Evolutionary conservation across 1,284 basidiomycete genomes (phyloP), one percentile per base, ranked within the genome.

Genomic region (Ceratobasidium theobromae): DNA sequence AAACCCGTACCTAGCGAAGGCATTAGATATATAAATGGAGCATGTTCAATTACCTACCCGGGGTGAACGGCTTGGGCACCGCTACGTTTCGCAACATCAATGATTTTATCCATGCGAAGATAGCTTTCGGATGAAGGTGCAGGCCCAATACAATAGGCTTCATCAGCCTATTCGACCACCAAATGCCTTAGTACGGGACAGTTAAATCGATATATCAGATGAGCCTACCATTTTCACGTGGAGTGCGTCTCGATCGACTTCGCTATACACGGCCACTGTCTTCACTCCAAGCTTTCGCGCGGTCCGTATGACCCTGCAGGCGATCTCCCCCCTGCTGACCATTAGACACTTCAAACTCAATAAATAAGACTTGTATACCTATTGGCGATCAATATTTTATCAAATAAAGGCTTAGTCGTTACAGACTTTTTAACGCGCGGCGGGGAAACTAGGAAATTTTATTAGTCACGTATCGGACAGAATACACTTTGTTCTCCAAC

Each of bases 81-180:
- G 69, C 87, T 92, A 46, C 78, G 79, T 68, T 81, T 83, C 70
- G 92, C 94, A 1, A 93, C 84, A 16, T 89, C 86, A 21, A 98
- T 84, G 65, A 97, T 93, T 79, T 88, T 94, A 76, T 97, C 91
- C 77, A 91, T 89, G 28, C 88, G 80, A 66, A 98, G 91, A 79
- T 98, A 97, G 72, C 92, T 95, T 74, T 96, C 88, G 0, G 88
- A 77, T 0, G 92, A 94, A 0, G 88, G 87, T 1, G 95, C 91
- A 16, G 93, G 92, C 0, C 95, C 95, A 55, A 98, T 94, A 71
- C 89, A 91, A 74, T 93, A 95, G 3, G 95, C 94, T 74, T 98
- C 95, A 74, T 98, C 95, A n/a, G 95, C 95, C 88, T 93, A 58
- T 14, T n/a, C 38, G 43, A 14, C 52, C 53, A 25, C 48, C 14